Percentiles rank a stretch among this genome's conserved stretches.
Evolutionary conservation across 495 filamentous ascomycete genomes (phyloP).

Genomic region (Talaromyces ruber): DNA sequence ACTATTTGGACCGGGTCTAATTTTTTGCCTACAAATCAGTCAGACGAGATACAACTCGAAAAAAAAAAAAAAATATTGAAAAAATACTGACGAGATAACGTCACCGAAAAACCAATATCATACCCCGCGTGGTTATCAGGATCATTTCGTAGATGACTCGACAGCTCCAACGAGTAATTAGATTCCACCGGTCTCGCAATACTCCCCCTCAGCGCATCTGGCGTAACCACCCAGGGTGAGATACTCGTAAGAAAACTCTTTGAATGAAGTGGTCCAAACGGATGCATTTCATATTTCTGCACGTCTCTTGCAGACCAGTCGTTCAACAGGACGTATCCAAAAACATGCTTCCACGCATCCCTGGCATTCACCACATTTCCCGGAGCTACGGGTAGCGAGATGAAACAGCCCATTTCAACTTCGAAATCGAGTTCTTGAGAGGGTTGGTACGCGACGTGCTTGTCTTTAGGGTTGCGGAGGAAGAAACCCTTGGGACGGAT

Average conservation of each 20-base stretch:
- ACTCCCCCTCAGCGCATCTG: constrained; percentile 50
- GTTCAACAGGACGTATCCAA: constrained; percentile 79
- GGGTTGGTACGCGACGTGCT: constrained; percentile 36
- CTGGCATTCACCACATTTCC: constrained; percentile 15
- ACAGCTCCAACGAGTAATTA: neutral
- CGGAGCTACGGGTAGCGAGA: constrained; percentile 35
- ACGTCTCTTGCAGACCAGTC: constrained; percentile 55
- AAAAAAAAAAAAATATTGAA: neutral
- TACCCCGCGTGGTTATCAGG: neutral
- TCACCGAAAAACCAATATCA: neutral
- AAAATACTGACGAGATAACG: neutral
- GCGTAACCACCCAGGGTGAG: constrained; percentile 73
- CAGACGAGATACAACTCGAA: neutral
- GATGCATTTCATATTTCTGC: constrained; percentile 26
- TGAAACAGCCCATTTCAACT: constrained; percentile 71
- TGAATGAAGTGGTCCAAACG: constrained; percentile 37
- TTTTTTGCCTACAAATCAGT: neutral
- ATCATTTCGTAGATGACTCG: neutral
- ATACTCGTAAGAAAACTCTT: constrained; percentile 86
- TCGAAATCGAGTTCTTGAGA: constrained; percentile 67
- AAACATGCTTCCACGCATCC: constrained; percentile 62
- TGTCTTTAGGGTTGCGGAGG: constrained; percentile 19
- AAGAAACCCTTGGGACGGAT: constrained; percentile 69
- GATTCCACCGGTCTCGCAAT: neutral
- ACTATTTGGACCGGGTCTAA: neutral